Evolutionary conservation across 768 basidiomycete species (phyloP), one percentile per base, ranked within the genome.

Genomic region (Megacollybia marginata): DNA sequence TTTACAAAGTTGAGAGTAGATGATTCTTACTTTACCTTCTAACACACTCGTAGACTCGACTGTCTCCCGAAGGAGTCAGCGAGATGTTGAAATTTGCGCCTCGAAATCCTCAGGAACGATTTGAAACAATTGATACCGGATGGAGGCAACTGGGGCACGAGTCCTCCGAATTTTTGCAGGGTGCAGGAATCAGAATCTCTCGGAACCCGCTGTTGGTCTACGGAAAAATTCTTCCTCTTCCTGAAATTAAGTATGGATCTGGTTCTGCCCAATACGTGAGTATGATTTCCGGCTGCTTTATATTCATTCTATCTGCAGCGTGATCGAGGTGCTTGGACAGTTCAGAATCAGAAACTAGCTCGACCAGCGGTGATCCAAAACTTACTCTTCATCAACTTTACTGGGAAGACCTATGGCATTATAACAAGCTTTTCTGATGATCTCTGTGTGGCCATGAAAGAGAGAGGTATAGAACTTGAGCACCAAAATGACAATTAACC

Each of bases 151-250:
- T 79, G 12, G 65, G 69, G 23, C 65, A 66, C 34, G 46, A 51
- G 0, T 60, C 66, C 1, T 77, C 77, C 0, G 58, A 68, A 8
- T 78, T 71, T 48, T 57, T 79, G 28, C 51, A 51, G 18, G 70
- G 69, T 16, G 69, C 75, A 0, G 65, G 66, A 4, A 65, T 79
- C 48, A 47, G 38, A 6, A 60, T 78, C 1, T 48, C 58, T 8
- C 50, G 57, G 1, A 15, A 42, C 1, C 69, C 72, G 1, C 53
- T 65, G 9, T 9, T 55, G 0, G 64, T 75, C 2, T 58, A 60
- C 2, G 73, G 73, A 0, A 67, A 69, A 20, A 47, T 71, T 31
- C 57, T 74, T 1, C 56, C 62, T 2, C 54, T 63, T 0, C 71
- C 72, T 0, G 42, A 46, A 0, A 69, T 74, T 23, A 19, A 52